Evolutionary conservation across 2,329 filamentous ascomycete species (phyloP).

Genomic region (Ambrosiella xylebori): DNA sequence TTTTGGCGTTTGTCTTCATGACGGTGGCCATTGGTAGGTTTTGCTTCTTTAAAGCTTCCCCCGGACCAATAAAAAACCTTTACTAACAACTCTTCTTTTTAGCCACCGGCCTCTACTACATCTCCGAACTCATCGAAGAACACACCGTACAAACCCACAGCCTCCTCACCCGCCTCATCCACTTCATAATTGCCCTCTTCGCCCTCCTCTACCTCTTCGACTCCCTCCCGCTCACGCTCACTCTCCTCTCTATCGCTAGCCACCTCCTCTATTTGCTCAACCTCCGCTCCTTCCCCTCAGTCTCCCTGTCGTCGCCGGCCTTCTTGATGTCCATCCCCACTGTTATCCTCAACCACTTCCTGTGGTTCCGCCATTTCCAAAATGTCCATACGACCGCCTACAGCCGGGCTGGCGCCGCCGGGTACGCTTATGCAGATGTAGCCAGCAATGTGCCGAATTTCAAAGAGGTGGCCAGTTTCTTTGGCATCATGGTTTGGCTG

Average conservation of each 20-base stretch:
- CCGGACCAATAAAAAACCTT: background rate
- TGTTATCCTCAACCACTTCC: constrained; percentile 77
- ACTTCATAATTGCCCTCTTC: constrained; percentile 68
- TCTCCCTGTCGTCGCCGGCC: constrained; percentile 72
- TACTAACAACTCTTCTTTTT: constrained; percentile 19
- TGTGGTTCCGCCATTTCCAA: constrained; percentile 93
- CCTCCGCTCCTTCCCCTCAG: constrained; percentile 54
- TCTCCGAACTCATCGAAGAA: constrained; percentile 94
- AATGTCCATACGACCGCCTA: constrained; percentile 26
- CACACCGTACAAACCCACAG: constrained; percentile 86
- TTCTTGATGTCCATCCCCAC: constrained; percentile 65
- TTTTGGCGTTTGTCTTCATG: constrained; percentile 82
- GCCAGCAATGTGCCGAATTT: constrained; percentile 53
- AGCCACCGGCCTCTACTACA: constrained; percentile 94
- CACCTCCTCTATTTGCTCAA: constrained; percentile 83
- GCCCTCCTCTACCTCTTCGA: constrained; percentile 55
- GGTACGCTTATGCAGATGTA: constrained; percentile 34
- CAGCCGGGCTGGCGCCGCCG: constrained; percentile 26
- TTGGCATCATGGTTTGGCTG: constrained; percentile 91
- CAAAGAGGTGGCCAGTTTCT: constrained; percentile 83
- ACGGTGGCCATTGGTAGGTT: constrained; percentile 73
- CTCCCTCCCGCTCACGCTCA: constrained; percentile 59
- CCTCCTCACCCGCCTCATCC: constrained; percentile 71
- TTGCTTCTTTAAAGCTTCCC: background rate
- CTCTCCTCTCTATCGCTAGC: constrained; percentile 56